Base-by-base conservation (phyloP, 495 filamentous ascomycete species). In the Glarea lozoyensis region DNA sequence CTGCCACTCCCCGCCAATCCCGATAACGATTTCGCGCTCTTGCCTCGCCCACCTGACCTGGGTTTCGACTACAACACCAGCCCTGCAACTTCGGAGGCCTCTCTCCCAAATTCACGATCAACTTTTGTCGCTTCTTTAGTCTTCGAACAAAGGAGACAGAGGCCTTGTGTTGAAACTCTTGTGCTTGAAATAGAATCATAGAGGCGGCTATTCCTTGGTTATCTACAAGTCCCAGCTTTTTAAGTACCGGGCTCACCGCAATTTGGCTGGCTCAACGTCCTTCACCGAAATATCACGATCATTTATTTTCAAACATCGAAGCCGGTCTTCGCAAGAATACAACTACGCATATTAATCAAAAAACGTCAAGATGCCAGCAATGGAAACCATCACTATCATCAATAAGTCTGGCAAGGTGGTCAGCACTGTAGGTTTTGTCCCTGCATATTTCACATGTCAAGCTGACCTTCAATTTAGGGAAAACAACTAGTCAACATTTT, bases 401-500 rank as follows among this genome's bases (percentile, higher is more conserved):
- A 89, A 95, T 67, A 85, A 83, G 56, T 93, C 88, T 45, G 87
- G 87, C 45, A 90, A 94, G 70, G 79, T 93, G 7, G 84, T 95
- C 39, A 89, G 81, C 71, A 92, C 84, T 43, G 87, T 92, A 75
- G 62, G 84, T 65, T 37, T 15, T 24, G 33, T 33, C 17, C n/a
- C 1, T 41, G n/a, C 18, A 9, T 12, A 20, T 20, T 38, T 37
- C 30, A 32, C 33, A 20, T 27, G 10, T 20, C 22, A 5, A 15
- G 22, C 25, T 37, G 39, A 40, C 30, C 12, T 39, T 19, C n/a
- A n/a, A n/a, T 31, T 39, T 60, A 94, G 88, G 86, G 84, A 61
- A 94, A 89, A 67, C 86, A 93, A 47, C 65, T 95, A 21, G 74
- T 93, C 53, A 76, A 76, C 50, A 81, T 94, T 49, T 88, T 92